phyloP scores from a whole-genome alignment of 2,329 filamentous ascomycete genomes.

The Colletotrichum melonis region DNA sequence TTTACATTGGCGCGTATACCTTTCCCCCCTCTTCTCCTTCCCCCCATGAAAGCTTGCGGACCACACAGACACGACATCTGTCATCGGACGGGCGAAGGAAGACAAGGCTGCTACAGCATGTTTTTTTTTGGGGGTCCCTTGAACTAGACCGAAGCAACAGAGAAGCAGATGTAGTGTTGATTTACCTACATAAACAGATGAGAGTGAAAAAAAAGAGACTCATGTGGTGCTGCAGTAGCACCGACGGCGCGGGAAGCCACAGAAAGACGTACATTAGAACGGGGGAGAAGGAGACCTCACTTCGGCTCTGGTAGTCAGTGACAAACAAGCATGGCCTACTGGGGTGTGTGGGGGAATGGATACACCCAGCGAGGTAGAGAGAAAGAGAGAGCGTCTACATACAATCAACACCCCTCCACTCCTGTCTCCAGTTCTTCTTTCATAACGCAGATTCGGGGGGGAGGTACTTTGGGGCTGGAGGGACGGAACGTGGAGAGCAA shows the following conservation, averaged over 20 bases:
- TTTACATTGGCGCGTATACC: not conserved
- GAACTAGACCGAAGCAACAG: not conserved
- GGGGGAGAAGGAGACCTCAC: not conserved
- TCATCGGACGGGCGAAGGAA: conserved; percentile 10
- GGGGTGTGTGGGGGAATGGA: not conserved
- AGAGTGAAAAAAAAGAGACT: not conserved
- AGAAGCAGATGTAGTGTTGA: not conserved
- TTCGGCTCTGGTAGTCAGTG: not conserved
- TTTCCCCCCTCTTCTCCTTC: not conserved
- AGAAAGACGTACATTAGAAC: not conserved
- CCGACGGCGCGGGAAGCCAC: not conserved
- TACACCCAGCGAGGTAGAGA: not conserved
- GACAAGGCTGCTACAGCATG: not conserved
- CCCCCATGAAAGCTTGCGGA: conserved; percentile 1
- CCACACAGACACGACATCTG: conserved; percentile 12
- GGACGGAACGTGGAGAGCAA: conserved; percentile 1
- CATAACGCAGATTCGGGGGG: not conserved
- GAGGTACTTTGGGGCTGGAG: not conserved
- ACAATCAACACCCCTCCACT: no score
- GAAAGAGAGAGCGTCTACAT: no score
- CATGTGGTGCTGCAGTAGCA: not conserved
- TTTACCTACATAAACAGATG: not conserved
- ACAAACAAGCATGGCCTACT: conserved; percentile 5
- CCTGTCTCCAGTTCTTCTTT: not conserved
- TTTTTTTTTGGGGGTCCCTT: not conserved